Base-by-base conservation (phyloP, 768 basidiomycete species). In the Xerocomus spinulosus region DNA sequence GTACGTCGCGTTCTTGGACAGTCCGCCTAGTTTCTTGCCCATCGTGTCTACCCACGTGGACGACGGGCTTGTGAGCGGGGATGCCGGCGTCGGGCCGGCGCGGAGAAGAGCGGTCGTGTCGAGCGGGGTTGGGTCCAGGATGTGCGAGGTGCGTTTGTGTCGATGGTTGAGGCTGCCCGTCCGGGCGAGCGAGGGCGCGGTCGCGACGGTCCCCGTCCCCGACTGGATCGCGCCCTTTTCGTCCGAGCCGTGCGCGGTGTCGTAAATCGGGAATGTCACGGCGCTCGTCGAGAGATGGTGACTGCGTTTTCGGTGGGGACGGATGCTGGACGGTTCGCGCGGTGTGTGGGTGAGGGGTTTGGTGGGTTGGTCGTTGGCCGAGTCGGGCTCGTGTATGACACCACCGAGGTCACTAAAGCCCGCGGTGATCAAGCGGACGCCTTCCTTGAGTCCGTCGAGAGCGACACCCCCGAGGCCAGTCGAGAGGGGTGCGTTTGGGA, bases 371-470 rank as follows among this genome's bases (percentile, higher is more conserved):
- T 15, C 29, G 30, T 10, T 2, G 9, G 46, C 4, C 3, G 48
- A 12, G 5, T 54, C 50, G 13, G 46, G 38, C 7, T 54, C 52
- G 0, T 54, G 54, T 12, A 59, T 30, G 65, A 51, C 13, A 57
- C 52, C 43, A 46, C 60, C 33, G 17, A 72, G 50, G 24, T 70
- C 71, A 26, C 53, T 61, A 38, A 69, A 64, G 21, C 64, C 79
- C 1, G 78, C 75, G 5, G 78, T 73, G 25, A 88, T 66, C 39
- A 85, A 68, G 29, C 83, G 71, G 4, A 85, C 80, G 13, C 84
- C 78, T 54, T 81, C 85, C 54, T 77, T 79, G 55, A 87, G 73
- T 6, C 81, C 81, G 54, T 81, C 82, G 0, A 85, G 58, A 13
- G 70, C 66, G 13, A 30, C 49, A 8, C 54, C 50, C 7, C 58